These are phyloP conservation scores for Mycena indigotica DNA, from an alignment of 768 basidiomycete genomes.

Conservation along the genomic window DNA sequence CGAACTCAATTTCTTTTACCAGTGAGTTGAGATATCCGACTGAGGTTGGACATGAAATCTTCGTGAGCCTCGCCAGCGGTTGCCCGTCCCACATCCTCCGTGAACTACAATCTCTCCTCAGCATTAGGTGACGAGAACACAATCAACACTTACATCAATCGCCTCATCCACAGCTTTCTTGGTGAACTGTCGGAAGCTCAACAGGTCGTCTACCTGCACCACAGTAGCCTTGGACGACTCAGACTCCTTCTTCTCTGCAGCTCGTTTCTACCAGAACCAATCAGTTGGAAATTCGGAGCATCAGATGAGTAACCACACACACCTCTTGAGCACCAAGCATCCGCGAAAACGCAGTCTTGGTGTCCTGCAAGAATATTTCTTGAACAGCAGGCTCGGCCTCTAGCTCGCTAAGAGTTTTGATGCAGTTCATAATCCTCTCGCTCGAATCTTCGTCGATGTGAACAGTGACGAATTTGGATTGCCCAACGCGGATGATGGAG, in stretches of 20 bases:
- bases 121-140: not conserved
- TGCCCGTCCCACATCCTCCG: conserved; percentile 84
- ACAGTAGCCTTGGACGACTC: conserved; percentile 65
- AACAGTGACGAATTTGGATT: conserved; percentile 90
- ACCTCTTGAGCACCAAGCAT: conserved; percentile 98
- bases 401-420: conserved; percentile 88
- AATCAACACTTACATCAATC: conserved; percentile 55
- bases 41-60: conserved; percentile 93
- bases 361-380: conserved; percentile 81
- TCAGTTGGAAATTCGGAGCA: not conserved
- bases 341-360: conserved; percentile 87
- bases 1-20: conserved; percentile 42
- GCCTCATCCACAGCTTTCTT: conserved; percentile 87
- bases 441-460: conserved; percentile 99
- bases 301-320: conserved; percentile 14
- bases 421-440: conserved; percentile 95
- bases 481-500: conserved; percentile 93
- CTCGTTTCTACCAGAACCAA: conserved; percentile 65
- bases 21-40: conserved; percentile 90
- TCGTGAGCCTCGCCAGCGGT: conserved; percentile 82
- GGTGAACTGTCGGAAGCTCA: conserved; percentile 92
- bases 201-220: conserved; percentile 92
- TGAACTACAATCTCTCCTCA: conserved; percentile 57
- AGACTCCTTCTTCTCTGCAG: conserved; percentile 85
- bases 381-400: conserved; percentile 57